Evolutionary conservation across 2,329 filamentous ascomycete species (phyloP), one percentile per base, ranked within the genome.

Genomic region (Tolypocladium nubicola): DNA sequence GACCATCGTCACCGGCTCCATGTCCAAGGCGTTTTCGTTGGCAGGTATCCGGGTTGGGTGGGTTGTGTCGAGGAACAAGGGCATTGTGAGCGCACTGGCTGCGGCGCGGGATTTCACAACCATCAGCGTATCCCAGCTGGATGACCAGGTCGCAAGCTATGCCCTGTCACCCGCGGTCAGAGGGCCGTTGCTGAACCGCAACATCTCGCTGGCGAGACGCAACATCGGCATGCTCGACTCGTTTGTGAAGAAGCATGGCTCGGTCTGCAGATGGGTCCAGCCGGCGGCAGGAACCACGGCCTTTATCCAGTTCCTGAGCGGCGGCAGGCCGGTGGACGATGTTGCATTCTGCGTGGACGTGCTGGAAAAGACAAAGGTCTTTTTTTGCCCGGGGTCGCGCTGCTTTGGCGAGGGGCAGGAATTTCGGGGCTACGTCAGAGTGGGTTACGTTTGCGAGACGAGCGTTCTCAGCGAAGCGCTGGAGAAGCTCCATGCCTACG

Each of bases 371-470:
- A 86, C 80, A 0, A 88, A 88, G 21, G 87, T 91, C 7, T 78
- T 94, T 76, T 77, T 94, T 59, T 75, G 90, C 11, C 90, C 90
- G 0, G 90, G 88, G 0, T 83, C 82, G 52, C 78, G 76, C 47
- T 90, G 86, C 63, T 95, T 96, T 69, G 90, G 90, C 0, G 70
- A 76, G 4, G 76, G 75, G 14, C 67, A 78, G 43, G 85, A 89
- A 52, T 92, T 89, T 65, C 77, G 79, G 62, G 90, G 90, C 2
- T 92, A 83, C 70, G 85, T 95, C 26, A 78, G 90, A 59, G 79
- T 95, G 60, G 89, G 90, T 0, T 94, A 87, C 71, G 88, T 86
- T 1, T 86, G 83, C 65, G 41, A 45, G 21, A 45, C 21, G 37
- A 38, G 37, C 37, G 37, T 38, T 6, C 37, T 38, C 11, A 45